These are phyloP conservation scores for Mortierella antarctica DNA, from an alignment of 192 early-diverging fungal species.

Conservation along the genomic window DNA sequence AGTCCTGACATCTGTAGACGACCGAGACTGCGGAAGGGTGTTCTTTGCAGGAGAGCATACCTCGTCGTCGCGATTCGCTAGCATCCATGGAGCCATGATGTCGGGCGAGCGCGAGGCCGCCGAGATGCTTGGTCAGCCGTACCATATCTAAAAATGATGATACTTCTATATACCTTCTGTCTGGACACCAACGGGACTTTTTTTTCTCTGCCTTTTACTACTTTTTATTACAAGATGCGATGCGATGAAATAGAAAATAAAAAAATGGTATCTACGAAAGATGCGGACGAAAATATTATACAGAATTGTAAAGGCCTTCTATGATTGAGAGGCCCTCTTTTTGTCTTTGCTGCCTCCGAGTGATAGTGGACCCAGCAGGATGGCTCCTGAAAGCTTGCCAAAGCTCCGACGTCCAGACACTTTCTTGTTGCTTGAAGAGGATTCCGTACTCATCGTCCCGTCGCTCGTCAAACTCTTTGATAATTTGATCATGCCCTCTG, in stretches of 20 bases:
- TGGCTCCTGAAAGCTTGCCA: slow-evolving; percentile 5
- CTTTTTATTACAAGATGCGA: neutral
- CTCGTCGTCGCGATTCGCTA: slow-evolving; percentile 47
- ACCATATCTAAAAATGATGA: neutral
- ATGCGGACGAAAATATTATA: neutral
- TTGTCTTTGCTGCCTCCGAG: slow-evolving; percentile 15
- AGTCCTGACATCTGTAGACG: slow-evolving; percentile 12
- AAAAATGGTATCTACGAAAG: slow-evolving; percentile 7
- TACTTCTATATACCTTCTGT: too few relatives aligned
- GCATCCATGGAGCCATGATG: slow-evolving; percentile 60
- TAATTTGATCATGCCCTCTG: slow-evolving; percentile 29
- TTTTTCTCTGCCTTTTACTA: neutral
- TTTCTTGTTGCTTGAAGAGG: slow-evolving; percentile 1
- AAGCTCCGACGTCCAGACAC: slow-evolving; percentile 16
- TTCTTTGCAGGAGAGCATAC: slow-evolving; percentile 62
- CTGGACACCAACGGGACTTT: neutral
- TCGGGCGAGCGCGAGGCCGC: slow-evolving; percentile 46
- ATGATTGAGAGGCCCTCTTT: neutral
- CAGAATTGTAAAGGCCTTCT: neutral
- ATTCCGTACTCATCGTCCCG: slow-evolving; percentile 14
- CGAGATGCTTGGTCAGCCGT: slow-evolving; percentile 11
- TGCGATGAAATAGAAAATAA: neutral
- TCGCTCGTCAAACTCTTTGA: slow-evolving; percentile 40
- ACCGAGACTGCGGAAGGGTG: slow-evolving; percentile 30
- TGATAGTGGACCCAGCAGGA: slow-evolving; percentile 17